phyloP scores from a whole-genome alignment of 306 rosid species.

The Vigna hirtella region DNA sequence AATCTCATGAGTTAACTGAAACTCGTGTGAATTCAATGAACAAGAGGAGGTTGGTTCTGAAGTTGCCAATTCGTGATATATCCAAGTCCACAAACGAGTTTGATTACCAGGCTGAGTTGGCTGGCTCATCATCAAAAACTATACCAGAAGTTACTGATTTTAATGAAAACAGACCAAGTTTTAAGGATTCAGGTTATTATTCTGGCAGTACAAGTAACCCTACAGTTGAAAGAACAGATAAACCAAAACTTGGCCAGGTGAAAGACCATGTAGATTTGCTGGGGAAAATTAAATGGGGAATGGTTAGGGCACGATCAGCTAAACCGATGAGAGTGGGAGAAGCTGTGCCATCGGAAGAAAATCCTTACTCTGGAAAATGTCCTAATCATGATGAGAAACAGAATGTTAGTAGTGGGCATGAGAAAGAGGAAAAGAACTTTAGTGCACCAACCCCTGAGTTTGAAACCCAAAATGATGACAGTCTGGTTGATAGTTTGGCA shows the following conservation, averaged over 20 bases:
- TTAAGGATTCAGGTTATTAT: constrained; percentile 47
- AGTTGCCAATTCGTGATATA: constrained; percentile 69
- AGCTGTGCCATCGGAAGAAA: constrained; percentile 53
- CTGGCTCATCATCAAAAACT: constrained; percentile 70
- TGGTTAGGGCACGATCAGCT: constrained; percentile 77
- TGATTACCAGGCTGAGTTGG: constrained; percentile 57
- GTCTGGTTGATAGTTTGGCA: constrained; percentile 48
- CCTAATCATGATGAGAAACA: constrained; percentile 55
- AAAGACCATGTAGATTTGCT: constrained; percentile 55
- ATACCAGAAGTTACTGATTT: constrained; percentile 54
- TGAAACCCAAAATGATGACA: constrained; percentile 50
- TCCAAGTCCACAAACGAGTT: constrained; percentile 51
- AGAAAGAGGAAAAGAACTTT: constrained; percentile 56
- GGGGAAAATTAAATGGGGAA: constrained; percentile 84
- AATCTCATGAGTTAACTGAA: constrained; percentile 57
- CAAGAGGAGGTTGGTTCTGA: constrained; percentile 80
- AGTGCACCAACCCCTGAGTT: constrained; percentile 43
- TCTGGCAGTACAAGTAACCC: constrained; percentile 49
- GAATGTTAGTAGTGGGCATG: constrained; percentile 41
- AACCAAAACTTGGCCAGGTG: constrained; percentile 43
- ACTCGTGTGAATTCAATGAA: constrained; percentile 54
- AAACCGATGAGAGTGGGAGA: constrained; percentile 72
- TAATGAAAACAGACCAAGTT: constrained; percentile 44
- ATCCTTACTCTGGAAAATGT: constrained; percentile 51
- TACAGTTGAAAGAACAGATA: constrained; percentile 50